phyloP scores from a whole-genome alignment of 495 filamentous ascomycete species.

The Penicillium roqueforti region DNA sequence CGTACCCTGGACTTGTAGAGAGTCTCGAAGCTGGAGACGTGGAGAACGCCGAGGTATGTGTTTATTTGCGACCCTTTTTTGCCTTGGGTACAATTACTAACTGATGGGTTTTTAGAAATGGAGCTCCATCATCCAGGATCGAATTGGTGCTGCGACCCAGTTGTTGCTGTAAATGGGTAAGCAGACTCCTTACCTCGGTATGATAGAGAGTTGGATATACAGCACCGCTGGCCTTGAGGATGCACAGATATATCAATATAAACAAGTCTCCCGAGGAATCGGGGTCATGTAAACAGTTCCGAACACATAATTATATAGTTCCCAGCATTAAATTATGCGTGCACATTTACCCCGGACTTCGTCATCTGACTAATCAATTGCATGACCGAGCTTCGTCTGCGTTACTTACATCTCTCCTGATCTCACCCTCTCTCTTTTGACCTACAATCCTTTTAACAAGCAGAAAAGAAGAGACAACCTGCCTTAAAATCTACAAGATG shows the following conservation, averaged over 20 bases:
- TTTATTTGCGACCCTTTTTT: neutral
- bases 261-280: neutral
- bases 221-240: neutral
- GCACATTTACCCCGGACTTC: slow-evolving; percentile 6
- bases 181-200: neutral
- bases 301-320: neutral
- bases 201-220: neutral
- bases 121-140: slow-evolving; percentile 40
- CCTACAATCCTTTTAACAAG: neutral
- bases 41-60: slow-evolving; percentile 40
- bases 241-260: neutral
- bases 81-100: slow-evolving; percentile 6
- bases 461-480: neutral
- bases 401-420: neutral
- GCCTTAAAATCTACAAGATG: neutral
- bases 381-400: neutral
- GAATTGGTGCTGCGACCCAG: slow-evolving; percentile 36
- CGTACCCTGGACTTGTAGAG: slow-evolving; percentile 60
- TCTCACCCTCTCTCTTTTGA: neutral
- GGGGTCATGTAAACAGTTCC: neutral
- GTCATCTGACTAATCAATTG: slow-evolving; percentile 10
- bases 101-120: slow-evolving; percentile 38
- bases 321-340: neutral
- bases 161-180: slow-evolving; percentile 26
- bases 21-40: slow-evolving; percentile 52